Conservation (phyloP, 371 early-diverging fungal genomes). For the Batkoa obscura region DNA sequence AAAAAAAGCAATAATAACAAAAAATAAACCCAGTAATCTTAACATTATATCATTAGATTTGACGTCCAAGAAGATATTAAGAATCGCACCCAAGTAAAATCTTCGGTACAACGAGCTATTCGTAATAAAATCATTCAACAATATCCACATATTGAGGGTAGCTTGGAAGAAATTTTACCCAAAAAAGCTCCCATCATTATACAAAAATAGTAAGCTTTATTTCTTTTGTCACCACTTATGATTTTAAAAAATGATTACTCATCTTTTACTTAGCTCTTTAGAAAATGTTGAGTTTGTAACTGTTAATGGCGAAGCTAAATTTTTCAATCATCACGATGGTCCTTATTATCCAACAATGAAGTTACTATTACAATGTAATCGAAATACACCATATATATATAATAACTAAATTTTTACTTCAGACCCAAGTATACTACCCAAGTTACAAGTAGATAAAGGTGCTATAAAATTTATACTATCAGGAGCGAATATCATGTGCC, state of each 20-base stretch:
- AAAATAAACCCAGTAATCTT: too few species aligned
- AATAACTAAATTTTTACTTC: neutral
- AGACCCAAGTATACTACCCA: constrained; percentile 84
- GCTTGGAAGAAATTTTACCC: constrained; percentile 81
- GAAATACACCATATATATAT: neutral
- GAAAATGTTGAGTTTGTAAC: constrained; percentile 68
- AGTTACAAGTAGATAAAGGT: constrained; percentile 85
- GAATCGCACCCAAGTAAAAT: constrained; percentile 74
- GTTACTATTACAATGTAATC: constrained; percentile 79
- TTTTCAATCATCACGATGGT: constrained; percentile 89
- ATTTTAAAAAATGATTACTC: neutral
- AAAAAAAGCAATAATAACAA: too few species aligned
- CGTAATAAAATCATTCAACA: constrained; percentile 69
- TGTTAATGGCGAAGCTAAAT: constrained; percentile 63
- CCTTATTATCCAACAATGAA: constrained; percentile 71
- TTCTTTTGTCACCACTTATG: neutral
- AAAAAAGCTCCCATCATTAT: constrained; percentile 71
- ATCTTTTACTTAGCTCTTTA: constrained; percentile 28
- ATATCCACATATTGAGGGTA: constrained; percentile 64
- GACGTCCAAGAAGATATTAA: constrained; percentile 54
- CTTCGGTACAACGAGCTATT: constrained; percentile 77
- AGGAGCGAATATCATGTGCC: constrained; percentile 97
- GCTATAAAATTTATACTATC: constrained; percentile 94
- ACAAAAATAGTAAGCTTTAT: constrained; percentile 53
- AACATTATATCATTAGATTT: constrained; percentile 50